Evolutionary conservation across 805 yeast genomes (phyloP), one percentile per base, ranked within the genome.

Genomic region (Pichia pseudocactophila): DNA sequence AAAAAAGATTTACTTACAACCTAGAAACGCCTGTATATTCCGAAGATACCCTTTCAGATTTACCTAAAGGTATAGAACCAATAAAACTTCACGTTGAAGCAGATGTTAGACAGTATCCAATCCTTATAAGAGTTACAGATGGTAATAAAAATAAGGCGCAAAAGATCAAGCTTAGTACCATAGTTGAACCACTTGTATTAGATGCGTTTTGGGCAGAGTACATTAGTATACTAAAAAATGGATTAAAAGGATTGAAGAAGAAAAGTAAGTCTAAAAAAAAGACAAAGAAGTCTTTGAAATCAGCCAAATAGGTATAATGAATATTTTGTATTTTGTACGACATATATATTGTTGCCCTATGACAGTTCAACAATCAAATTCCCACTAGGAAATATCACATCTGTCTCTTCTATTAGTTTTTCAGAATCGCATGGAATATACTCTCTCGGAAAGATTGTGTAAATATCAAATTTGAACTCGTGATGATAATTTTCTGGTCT

Each of bases 161-260:
- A 44, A 77, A 77, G 52, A 55, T 61, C n/a, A 84, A 84, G 55
- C 58, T 81, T 27, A 76, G 88, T 22, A 88, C 97, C 0, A 74
- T 80, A 11, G 88, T 89, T 7, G 73, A 73, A 22, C 66, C 78
- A 1, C 73, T 68, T 1, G 63, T 73, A 3, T 65, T 89, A 50
- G 85, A 80, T 48, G 59, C 66, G 45, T 89, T 89, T 59, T 89
- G 96, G 96, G 59, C 61, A 34, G 78, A 77, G 20, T 89, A 88
- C 62, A 64, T 85, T 1, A 77, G 76, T 34, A 74, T 74, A 0
- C 68, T 88, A 43, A 88, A 85, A 57, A 57, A 68, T 18, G 89
- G 92, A 4, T 76, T 84, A 60, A 65, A 66, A 3, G 96, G 95
- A 1, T 70, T 89, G 59, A 74, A 78, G 57, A 85, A 82, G 73